phyloP scores from a whole-genome alignment of 805 yeast species.

The Trichomonascus vanleenenianus region DNA sequence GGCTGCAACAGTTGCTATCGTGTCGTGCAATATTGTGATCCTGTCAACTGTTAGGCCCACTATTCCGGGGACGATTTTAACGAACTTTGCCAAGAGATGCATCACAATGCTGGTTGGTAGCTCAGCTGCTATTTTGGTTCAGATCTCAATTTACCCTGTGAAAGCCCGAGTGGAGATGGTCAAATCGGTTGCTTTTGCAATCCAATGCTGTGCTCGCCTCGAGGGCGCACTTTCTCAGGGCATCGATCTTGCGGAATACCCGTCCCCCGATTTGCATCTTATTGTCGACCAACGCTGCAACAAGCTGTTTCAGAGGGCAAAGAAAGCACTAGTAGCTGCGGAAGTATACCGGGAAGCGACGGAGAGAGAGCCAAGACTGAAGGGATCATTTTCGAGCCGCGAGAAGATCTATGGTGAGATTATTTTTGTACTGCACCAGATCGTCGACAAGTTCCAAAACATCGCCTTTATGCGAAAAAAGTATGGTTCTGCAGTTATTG shows the following conservation, averaged over 20 bases:
- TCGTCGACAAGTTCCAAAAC: constrained; percentile 41
- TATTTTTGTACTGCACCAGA: constrained; percentile 38
- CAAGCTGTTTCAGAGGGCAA: constrained; percentile 32
- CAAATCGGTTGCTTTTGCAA: constrained; percentile 34
- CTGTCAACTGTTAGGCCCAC: constrained; percentile 38
- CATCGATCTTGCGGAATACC: constrained; percentile 12
- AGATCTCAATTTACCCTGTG: constrained; percentile 38
- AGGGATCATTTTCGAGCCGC: constrained; percentile 37
- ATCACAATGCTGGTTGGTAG: constrained; percentile 46
- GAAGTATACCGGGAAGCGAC: constrained; percentile 25
- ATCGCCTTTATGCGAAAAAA: constrained; percentile 35
- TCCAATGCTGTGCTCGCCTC: constrained; percentile 35
- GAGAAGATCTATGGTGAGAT: constrained; percentile 37
- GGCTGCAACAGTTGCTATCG: constrained; percentile 43
- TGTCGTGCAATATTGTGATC: constrained; percentile 40
- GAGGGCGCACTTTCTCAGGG: constrained; percentile 35
- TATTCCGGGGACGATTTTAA: constrained; percentile 33
- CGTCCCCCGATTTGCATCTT: constrained; percentile 11
- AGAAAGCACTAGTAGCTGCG: constrained; percentile 35
- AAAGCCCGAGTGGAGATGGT: constrained; percentile 40
- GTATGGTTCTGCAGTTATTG: constrained; percentile 41
- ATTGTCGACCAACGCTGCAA: constrained; percentile 19
- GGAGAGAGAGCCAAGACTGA: constrained; percentile 38
- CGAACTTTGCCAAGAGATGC: constrained; percentile 43
- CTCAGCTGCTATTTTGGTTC: constrained; percentile 39